Conservation (phyloP, 306 rosid species). For the Glycine latifolia region DNA sequence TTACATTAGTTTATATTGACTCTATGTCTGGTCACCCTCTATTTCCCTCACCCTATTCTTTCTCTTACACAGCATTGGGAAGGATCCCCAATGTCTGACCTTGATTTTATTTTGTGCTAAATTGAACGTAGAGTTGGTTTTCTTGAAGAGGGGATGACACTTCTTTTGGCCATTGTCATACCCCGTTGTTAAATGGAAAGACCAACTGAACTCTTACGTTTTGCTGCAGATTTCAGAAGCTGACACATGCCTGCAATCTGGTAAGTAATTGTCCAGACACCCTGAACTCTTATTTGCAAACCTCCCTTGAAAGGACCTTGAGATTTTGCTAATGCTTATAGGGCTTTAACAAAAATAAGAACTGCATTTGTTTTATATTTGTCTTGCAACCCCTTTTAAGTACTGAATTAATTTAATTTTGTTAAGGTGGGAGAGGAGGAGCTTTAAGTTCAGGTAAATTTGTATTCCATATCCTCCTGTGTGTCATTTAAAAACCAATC, state of each 20-base stretch:
- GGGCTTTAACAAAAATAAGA: constrained; percentile 3
- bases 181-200: not conserved
- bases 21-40: too few relatives aligned
- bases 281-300: constrained; percentile 17
- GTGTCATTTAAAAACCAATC: not conserved
- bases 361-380: too few relatives aligned
- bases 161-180: not conserved
- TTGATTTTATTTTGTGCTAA: too few relatives aligned
- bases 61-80: too few relatives aligned
- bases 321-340: not conserved
- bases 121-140: too few relatives aligned
- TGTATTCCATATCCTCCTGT: constrained; percentile 13
- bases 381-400: not conserved
- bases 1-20: not conserved
- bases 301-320: not conserved
- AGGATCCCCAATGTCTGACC: too few relatives aligned
- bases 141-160: too few relatives aligned
- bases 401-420: constrained; percentile 42
- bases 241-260: constrained; percentile 63
- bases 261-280: constrained; percentile 52
- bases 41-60: too few relatives aligned
- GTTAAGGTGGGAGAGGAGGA: constrained; percentile 59
- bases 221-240: constrained; percentile 82
- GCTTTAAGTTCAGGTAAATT: constrained; percentile 61
- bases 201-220: constrained; percentile 40